Evolutionary conservation across 805 yeast genomes (phyloP).

Genomic region (Wickerhamomyces ciferrii): DNA sequence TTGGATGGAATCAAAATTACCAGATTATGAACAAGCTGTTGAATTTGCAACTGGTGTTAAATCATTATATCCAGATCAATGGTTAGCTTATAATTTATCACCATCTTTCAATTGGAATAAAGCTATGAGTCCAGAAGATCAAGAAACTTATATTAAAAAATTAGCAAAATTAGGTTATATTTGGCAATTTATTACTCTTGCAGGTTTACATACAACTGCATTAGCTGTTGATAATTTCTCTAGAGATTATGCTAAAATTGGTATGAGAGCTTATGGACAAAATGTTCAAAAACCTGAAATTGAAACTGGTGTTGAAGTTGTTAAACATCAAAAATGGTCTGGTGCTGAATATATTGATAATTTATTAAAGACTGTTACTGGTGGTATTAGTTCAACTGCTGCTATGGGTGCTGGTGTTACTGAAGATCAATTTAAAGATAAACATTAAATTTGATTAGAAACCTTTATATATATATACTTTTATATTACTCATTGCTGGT

Average conservation of each 20-base stretch:
- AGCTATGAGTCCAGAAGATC: slow-evolving; percentile 85
- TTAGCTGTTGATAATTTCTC: slow-evolving; percentile 85
- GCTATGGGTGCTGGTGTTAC: slow-evolving; percentile 99
- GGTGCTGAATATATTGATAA: slow-evolving; percentile 97
- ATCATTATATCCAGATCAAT: slow-evolving; percentile 76
- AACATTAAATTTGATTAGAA: slow-evolving; percentile 3
- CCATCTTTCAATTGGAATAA: slow-evolving; percentile 98
- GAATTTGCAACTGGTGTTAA: slow-evolving; percentile 93
- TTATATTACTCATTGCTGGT: background rate
- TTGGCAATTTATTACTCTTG: slow-evolving; percentile 97
- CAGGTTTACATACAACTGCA: slow-evolving; percentile 95
- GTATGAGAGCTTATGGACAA: slow-evolving; percentile 95
- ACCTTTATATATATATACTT: background rate
- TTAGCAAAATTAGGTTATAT: slow-evolving; percentile 86
- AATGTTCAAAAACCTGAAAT: slow-evolving; percentile 84
- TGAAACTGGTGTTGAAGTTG: slow-evolving; percentile 86
- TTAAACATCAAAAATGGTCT: slow-evolving; percentile 98
- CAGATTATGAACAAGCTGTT: slow-evolving; percentile 89
- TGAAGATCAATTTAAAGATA: slow-evolving; percentile 82
- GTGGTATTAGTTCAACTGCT: slow-evolving; percentile 93
- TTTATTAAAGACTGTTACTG: slow-evolving; percentile 82
- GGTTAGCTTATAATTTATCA: slow-evolving; percentile 95
- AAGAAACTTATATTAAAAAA: slow-evolving; percentile 84
- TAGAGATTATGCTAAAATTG: slow-evolving; percentile 67
- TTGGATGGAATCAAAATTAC: slow-evolving; percentile 98